Evolutionary conservation across 257 asterid species (phyloP), one percentile per base, ranked within the genome.

Genomic region (Marsdenia floribunda): DNA sequence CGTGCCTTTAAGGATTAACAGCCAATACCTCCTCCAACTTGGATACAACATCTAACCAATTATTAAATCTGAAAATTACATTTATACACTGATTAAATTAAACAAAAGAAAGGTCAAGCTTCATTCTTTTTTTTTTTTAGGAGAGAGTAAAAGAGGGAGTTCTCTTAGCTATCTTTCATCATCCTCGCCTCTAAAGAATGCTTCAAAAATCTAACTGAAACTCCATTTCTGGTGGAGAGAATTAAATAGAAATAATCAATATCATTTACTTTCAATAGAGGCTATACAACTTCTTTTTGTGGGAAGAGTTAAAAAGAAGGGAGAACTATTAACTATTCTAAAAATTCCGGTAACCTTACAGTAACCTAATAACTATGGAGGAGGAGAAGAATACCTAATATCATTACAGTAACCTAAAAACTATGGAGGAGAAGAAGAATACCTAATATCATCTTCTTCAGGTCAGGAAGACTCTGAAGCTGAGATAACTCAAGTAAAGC

Each of bases 401-500:
- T n/a, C n/a, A n/a, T n/a, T n/a, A n/a, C n/a, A n/a, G n/a, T 26
- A 42, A 33, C 24, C 37, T 9, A 64, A 52, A 3, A 46, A n/a
- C 16, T 13, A 40, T 52, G 52, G 11, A 10, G 47, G 61, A 53
- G 3, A 18, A 42, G 38, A 63, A 7, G 7, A 49, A 52, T 68
- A 92, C 99, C 97, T 81, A 78, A 78, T 81, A 92, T 84, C 97
- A 92, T 90, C 80, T 83, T 73, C 85, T 85, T 92, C 14, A 98
- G 90, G 24, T 89, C 97, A 7, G 86, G 71, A 58, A 92, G 91
- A 67, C 76, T 79, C 80, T 90, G 96, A 76, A 90, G 90, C 88
- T 92, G 98, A 44, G 99, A 90, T 15, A 92, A 76, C 85, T 94
- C 99, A 64, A 94, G 84, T 79, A 94, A 68, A 38, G 92, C 92